Evolutionary conservation across 345 rosid genomes (phyloP).

Genomic region (Boechera stricta): DNA sequence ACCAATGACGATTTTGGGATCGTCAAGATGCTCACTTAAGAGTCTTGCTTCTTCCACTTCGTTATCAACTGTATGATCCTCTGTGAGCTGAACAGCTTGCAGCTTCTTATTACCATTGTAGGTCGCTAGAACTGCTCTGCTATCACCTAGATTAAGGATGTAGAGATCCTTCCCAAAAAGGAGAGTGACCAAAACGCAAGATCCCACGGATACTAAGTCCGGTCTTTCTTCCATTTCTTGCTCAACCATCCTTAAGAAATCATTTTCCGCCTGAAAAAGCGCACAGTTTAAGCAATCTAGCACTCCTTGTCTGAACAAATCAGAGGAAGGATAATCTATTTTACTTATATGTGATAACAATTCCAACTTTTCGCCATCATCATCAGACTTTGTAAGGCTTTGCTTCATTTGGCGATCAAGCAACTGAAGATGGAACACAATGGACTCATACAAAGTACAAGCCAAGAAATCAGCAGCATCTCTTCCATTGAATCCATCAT

Average conservation of each 20-base stretch:
- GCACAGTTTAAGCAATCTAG: slow-evolving; percentile 80
- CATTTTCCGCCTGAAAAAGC: slow-evolving; percentile 81
- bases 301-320: slow-evolving; percentile 67
- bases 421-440: slow-evolving; percentile 60
- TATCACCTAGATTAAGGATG: slow-evolving; percentile 86
- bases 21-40: slow-evolving; percentile 82
- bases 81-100: slow-evolving; percentile 86
- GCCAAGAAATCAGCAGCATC: slow-evolving; percentile 99
- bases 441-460: slow-evolving; percentile 84
- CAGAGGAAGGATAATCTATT: slow-evolving; percentile 43
- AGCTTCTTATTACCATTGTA: slow-evolving; percentile 52
- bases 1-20: slow-evolving; percentile 62
- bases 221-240: slow-evolving; percentile 99
- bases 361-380: slow-evolving; percentile 40
- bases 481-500: slow-evolving; percentile 95
- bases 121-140: slow-evolving; percentile 90
- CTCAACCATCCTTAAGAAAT: slow-evolving; percentile 89
- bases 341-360: slow-evolving; percentile 42
- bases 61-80: slow-evolving; percentile 88
- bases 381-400: slow-evolving; percentile 40
- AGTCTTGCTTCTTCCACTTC: slow-evolving; percentile 70
- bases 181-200: slow-evolving; percentile 86
- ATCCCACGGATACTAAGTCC: slow-evolving; percentile 93
- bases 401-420: slow-evolving; percentile 64
- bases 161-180: slow-evolving; percentile 80